Conservation (phyloP, 768 basidiomycete species). For the Tulasnella sp. region DNA sequence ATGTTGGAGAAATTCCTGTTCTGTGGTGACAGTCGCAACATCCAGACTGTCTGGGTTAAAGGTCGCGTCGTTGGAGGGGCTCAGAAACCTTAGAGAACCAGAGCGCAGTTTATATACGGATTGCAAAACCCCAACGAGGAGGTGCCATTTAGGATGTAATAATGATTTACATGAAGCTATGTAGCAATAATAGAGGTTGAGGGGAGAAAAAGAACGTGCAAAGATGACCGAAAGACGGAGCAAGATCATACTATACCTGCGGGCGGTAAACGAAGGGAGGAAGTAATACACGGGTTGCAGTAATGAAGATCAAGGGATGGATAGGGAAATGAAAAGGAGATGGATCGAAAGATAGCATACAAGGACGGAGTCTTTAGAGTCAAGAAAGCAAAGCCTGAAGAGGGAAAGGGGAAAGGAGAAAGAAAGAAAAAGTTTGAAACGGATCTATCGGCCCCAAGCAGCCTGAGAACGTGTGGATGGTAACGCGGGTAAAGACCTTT, state of each 20-base stretch:
- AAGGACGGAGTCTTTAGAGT: neutral
- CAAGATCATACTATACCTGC: neutral
- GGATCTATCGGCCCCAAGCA: neutral
- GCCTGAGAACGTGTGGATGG: neutral
- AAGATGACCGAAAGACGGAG: neutral
- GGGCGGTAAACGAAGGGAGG: neutral
- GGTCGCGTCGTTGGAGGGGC: conserved; percentile 71
- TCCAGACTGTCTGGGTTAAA: conserved; percentile 76
- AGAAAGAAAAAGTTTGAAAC: neutral
- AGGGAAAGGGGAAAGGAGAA: neutral
- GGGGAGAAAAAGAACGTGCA: conserved; percentile 1
- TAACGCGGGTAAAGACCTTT: neutral
- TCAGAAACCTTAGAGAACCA: neutral
- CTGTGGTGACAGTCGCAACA: conserved; percentile 81
- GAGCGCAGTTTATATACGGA: neutral
- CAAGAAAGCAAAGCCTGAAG: neutral
- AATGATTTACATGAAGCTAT: conserved; percentile 10
- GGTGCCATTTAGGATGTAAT: neutral
- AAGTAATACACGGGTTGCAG: neutral
- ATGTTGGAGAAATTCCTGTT: conserved; percentile 82
- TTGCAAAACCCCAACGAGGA: neutral
- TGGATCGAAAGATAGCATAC: neutral
- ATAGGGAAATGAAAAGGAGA: neutral
- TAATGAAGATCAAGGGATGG: neutral
- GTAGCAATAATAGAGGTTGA: conserved; percentile 1